These are phyloP conservation scores for Exserohilum rostratum DNA, from an alignment of 2,329 filamentous ascomycete species.

Conservation along the genomic window DNA sequence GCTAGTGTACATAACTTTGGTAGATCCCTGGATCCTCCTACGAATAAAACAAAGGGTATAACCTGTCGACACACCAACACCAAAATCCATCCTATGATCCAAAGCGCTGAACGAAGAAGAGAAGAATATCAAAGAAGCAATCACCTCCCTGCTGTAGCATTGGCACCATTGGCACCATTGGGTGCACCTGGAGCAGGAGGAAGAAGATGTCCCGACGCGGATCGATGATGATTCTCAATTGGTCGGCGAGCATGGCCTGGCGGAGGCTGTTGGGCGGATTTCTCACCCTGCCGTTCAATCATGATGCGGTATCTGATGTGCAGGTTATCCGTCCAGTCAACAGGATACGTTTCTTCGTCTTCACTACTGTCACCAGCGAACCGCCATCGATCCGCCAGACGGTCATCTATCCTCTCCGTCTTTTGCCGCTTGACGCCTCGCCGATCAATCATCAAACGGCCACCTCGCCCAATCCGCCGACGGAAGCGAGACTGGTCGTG, in stretches of 20 bases:
- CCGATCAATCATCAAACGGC: constrained; percentile 87
- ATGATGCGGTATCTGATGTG: constrained; percentile 64
- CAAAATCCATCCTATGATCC: constrained; percentile 18
- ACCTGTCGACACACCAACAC: constrained; percentile 31
- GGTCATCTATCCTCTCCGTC: constrained; percentile 38
- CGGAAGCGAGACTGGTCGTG: constrained; percentile 70
- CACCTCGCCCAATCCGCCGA: constrained; percentile 81
- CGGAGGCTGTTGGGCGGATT: constrained; percentile 39
- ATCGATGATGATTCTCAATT: constrained; percentile 46
- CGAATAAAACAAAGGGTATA: constrained; percentile 44
- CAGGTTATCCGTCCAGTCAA: constrained; percentile 70
- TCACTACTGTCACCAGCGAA: constrained; percentile 86
- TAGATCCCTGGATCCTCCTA: constrained; percentile 25
- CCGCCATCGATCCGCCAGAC: constrained; percentile 65
- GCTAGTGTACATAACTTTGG: constrained; percentile 33
- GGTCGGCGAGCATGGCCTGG: constrained; percentile 33
- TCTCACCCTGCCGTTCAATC: constrained; percentile 52
- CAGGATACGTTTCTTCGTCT: constrained; percentile 73
- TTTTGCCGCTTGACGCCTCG: constrained; percentile 66
- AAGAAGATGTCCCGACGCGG: constrained; percentile 43
- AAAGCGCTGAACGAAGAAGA: constrained; percentile 16
- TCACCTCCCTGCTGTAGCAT: constrained; percentile 16
- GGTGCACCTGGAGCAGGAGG: constrained; percentile 39
- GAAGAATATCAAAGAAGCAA: constrained; percentile 15
- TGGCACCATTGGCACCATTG: constrained; percentile 12